Percentiles rank a stretch among this genome's conserved stretches.
phyloP scores from a whole-genome alignment of 495 filamentous ascomycete species.

The Emericellopsis terricola region DNA sequence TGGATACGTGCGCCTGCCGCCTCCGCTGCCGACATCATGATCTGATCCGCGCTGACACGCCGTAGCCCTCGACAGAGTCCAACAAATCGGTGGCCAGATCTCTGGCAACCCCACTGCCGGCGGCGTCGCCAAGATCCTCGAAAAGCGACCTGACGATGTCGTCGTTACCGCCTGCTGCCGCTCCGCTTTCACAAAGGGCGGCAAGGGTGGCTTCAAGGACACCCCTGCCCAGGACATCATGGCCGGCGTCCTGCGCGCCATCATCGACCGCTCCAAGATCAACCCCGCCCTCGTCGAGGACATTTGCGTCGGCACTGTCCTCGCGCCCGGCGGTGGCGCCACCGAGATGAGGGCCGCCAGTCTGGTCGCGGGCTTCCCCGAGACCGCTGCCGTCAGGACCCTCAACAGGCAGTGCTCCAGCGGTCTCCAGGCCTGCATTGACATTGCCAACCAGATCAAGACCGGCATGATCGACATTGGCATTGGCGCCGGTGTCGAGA shows the following conservation, averaged over 20 bases:
- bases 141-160: constrained; percentile 39
- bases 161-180: constrained; percentile 88
- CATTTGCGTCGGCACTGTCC: constrained; percentile 78
- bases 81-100: constrained; percentile 2
- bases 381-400: constrained; percentile 58
- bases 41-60: neutral
- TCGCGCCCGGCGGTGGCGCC: constrained; percentile 83
- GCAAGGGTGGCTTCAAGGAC: constrained; percentile 91
- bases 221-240: constrained; percentile 75
- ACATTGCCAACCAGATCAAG: constrained; percentile 81
- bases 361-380: constrained; percentile 82
- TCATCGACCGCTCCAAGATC: constrained; percentile 71
- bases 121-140: constrained; percentile 25
- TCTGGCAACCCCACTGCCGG: constrained; percentile 6
- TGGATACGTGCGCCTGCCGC: neutral
- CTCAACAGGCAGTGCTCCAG: constrained; percentile 86
- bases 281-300: constrained; percentile 76
- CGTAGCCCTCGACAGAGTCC: neutral
- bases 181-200: constrained; percentile 80
- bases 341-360: constrained; percentile 92
- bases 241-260: constrained; percentile 59
- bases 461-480: constrained; percentile 90
- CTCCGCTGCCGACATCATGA: neutral
- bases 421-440: constrained; percentile 76
- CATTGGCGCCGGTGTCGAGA: constrained; percentile 93